Percentiles rank a stretch among this genome's conserved stretches.
Conservation (phyloP, 2,329 filamentous ascomycete genomes). For the Ascochyta viciae-villosae region DNA sequence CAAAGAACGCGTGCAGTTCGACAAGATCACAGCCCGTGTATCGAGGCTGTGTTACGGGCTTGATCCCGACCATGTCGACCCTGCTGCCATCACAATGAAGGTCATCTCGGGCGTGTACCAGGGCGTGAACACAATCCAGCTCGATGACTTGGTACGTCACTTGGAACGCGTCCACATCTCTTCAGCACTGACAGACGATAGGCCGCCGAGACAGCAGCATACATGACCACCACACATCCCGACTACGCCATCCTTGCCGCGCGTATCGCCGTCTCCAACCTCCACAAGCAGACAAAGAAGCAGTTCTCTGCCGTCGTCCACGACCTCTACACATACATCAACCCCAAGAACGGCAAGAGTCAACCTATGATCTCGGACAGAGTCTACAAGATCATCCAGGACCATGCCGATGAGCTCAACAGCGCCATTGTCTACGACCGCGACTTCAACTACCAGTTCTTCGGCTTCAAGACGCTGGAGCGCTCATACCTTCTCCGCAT, state of each 20-base stretch:
- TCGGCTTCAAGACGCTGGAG: conserved; percentile 99
- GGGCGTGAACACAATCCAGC: conserved; percentile 93
- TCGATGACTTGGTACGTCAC: conserved; percentile 87
- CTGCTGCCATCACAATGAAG: conserved; percentile 97
- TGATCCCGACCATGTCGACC: conserved; percentile 93
- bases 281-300: conserved; percentile 99
- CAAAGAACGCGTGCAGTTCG: conserved; percentile 99
- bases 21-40: conserved; percentile 99
- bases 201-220: conserved; percentile 98
- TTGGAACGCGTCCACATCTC: conserved; percentile 22
- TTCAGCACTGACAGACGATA: conserved; percentile 50
- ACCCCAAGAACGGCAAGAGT: conserved; percentile 82
- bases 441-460: conserved; percentile 99
- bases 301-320: conserved; percentile 96
- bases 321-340: conserved; percentile 94
- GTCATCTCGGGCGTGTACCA: conserved; percentile 99
- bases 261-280: conserved; percentile 97
- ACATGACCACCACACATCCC: conserved; percentile 99
- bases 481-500: conserved; percentile 96
- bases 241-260: conserved; percentile 99
- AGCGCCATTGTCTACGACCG: conserved; percentile 99
- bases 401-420: conserved; percentile 95
- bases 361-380: conserved; percentile 95
- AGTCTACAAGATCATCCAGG: conserved; percentile 93
- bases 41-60: conserved; percentile 97